A percentile compares a stretch with the other conserved stretches of the same genome.
Conservation (phyloP, 176 grass and related monocot genomes). For the Otatea glauca region DNA sequence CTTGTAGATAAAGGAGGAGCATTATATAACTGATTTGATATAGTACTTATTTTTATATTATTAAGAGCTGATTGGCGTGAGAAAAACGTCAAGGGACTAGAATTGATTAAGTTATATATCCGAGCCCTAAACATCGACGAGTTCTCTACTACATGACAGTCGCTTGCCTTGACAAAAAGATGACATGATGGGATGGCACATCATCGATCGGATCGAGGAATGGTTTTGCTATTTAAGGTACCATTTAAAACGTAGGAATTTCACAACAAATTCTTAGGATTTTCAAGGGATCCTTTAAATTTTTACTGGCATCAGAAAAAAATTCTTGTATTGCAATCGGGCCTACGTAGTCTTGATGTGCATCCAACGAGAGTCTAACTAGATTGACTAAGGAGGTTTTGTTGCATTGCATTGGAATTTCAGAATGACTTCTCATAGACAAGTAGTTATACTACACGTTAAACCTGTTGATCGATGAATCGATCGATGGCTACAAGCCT, state of each 20-base stretch:
- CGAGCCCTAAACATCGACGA: background rate
- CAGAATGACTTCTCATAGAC: background rate
- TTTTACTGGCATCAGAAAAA: no score
- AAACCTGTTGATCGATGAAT: background rate
- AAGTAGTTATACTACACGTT: background rate
- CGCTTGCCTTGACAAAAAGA: background rate
- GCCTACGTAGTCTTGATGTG: background rate
- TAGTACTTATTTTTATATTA: background rate
- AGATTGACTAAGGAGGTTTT: background rate
- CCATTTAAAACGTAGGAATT: no score
- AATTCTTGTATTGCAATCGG: no score
- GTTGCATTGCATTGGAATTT: background rate
- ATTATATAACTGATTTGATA: constrained; percentile 31
- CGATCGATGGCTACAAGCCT: background rate
- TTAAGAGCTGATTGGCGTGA: background rate
- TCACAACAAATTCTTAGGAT: no score
- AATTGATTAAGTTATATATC: background rate
- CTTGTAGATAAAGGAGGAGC: background rate
- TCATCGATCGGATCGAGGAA: background rate
- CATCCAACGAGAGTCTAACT: background rate
- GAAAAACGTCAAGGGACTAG: background rate
- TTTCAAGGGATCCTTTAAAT: no score
- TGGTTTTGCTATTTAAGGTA: background rate
- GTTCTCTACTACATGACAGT: constrained; percentile 27
- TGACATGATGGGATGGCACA: background rate